Percentiles rank a stretch among this genome's conserved stretches.
These are phyloP conservation scores for Xylaria intraflava DNA, from an alignment of 495 filamentous ascomycete species.

Conservation along the genomic window DNA sequence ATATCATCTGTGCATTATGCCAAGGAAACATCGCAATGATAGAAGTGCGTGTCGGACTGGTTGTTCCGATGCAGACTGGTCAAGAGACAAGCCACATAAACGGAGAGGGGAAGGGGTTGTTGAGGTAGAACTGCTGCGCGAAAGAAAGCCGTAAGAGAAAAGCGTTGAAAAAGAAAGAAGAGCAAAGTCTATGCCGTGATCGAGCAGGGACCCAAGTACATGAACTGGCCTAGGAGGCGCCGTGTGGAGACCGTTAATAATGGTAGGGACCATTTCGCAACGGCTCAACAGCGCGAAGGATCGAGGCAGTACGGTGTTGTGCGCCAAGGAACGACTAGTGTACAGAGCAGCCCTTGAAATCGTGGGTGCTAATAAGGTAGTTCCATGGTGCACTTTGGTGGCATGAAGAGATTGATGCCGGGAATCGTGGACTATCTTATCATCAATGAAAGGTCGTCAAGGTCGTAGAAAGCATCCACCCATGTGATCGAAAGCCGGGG, in stretches of 20 bases:
- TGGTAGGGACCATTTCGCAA: constrained; percentile 5
- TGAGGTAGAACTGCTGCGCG: neutral
- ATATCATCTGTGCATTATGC: neutral
- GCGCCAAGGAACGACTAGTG: constrained; percentile 23
- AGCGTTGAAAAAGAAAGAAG: constrained; percentile 2
- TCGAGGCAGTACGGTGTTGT: constrained; percentile 2
- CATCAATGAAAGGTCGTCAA: constrained; percentile 22
- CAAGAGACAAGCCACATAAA: neutral
- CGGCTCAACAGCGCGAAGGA: constrained; percentile 4
- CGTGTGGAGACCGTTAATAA: constrained; percentile 7
- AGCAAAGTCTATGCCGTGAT: constrained; percentile 23
- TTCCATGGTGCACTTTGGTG: constrained; percentile 14
- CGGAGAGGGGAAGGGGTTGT: neutral
- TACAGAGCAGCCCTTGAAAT: constrained; percentile 21
- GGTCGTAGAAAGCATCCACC: constrained; percentile 26
- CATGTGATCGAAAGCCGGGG: constrained; percentile 19
- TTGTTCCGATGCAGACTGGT: neutral
- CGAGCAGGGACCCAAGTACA: constrained; percentile 19
- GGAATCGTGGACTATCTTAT: constrained; percentile 15
- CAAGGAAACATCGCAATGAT: neutral
- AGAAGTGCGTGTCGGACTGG: neutral
- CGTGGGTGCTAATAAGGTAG: constrained; percentile 11
- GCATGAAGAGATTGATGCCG: constrained; percentile 22
- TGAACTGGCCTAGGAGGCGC: constrained; percentile 12
- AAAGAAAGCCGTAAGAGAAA: constrained; percentile 11